Evolutionary conservation across 805 yeast genomes (phyloP).

Genomic region (Metschnikowia continentalis): DNA sequence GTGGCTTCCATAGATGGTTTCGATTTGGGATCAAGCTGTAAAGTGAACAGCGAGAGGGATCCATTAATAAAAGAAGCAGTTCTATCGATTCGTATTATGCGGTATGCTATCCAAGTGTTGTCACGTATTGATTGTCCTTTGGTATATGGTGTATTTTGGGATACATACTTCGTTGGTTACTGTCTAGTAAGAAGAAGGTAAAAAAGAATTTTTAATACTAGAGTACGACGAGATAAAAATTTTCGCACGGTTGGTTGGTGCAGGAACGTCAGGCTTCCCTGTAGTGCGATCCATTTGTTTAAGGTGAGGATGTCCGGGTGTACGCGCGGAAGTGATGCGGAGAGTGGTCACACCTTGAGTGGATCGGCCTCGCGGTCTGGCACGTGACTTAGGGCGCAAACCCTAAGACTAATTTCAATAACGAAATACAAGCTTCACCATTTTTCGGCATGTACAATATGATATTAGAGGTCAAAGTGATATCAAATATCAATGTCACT

Average conservation of each 20-base stretch:
- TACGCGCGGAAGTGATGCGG: not conserved
- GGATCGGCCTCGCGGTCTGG: not conserved
- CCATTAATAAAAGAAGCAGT: not conserved
- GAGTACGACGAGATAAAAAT: conserved; percentile 12
- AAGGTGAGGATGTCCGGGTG: conserved; percentile 13
- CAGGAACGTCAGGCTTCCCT: conserved; percentile 8
- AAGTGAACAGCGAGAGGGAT: not conserved
- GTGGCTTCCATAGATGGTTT: not conserved
- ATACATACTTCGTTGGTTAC: conserved; percentile 20
- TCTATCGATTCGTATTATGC: not conserved
- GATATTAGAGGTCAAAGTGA: no score
- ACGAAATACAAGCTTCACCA: no score
- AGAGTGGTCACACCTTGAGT: not conserved
- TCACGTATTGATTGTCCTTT: not conserved
- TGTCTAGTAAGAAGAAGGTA: conserved; percentile 18
- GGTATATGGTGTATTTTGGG: not conserved
- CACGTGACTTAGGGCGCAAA: conserved; percentile 2
- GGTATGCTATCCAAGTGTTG: not conserved
- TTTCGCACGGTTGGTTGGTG: conserved; percentile 12
- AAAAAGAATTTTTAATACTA: conserved; percentile 9
- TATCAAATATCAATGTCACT: no score
- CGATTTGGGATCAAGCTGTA: not conserved
- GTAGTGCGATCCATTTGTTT: not conserved
- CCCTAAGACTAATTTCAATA: not conserved
- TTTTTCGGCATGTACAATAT: no score